Conservation (phyloP, 306 rosid genomes). For the Vigna mungo region DNA sequence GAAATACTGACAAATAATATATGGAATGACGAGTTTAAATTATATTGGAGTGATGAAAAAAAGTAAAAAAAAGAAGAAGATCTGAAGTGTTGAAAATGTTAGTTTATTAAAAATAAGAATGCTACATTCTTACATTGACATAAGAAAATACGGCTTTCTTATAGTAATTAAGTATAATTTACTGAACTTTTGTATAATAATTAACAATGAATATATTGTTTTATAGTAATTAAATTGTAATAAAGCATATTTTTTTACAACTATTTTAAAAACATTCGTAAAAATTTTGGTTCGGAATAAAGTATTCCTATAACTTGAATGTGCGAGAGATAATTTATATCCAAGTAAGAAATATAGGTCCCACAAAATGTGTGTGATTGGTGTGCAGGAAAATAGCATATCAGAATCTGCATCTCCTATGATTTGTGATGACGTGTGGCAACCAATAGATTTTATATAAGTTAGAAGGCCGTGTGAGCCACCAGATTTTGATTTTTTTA, state of each 20-base stretch:
- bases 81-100: not conserved
- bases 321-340: not conserved
- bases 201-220: not conserved
- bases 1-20: not conserved
- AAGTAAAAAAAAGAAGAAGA: too few relatives aligned
- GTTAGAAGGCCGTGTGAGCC: conserved; percentile 3
- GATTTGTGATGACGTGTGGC: conserved; percentile 6
- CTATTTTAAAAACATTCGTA: not conserved
- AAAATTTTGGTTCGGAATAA: not conserved
- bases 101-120: not conserved
- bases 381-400: not conserved
- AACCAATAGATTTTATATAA: conserved; percentile 8
- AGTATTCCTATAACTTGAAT: too few relatives aligned
- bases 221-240: not conserved
- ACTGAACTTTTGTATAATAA: not conserved
- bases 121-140: not conserved
- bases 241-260: not conserved
- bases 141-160: not conserved
- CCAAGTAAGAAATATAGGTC: conserved; percentile 4
- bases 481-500: conserved; percentile 33
- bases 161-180: not conserved
- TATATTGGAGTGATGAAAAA: not conserved
- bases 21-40: not conserved
- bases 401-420: conserved; percentile 12
- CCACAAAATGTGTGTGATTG: not conserved